Base-by-base conservation (phyloP, 1,284 basidiomycete species). In the Marasmius oreades region DNA sequence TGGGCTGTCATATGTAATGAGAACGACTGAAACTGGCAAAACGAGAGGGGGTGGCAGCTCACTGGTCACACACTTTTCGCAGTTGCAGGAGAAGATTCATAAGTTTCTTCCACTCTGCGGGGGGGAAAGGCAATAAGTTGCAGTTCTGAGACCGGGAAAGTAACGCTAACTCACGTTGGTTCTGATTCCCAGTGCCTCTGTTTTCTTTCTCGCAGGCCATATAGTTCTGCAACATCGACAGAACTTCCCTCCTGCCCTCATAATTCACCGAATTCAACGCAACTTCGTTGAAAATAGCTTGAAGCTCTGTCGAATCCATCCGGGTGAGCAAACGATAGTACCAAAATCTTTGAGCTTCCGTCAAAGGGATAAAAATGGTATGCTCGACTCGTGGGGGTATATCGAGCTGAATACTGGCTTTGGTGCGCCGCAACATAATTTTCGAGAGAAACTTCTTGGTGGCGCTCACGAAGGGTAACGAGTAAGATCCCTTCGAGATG, bases 261-360 rank as follows among this genome's bases (percentile, higher is more conserved):
- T 61, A 61, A 33, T 72, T 67, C 51, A 69, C 69, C 14, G 66
- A 33, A 11, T 55, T 26, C 42, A 52, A 24, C 5, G 18, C 22
- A 20, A 20, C 51, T 34, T 71, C 72, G 20, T 61, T 51, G 53
- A 85, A 84, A 46, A 85, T 76, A 37, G 76, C 70, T 58, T 73
- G 61, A 16, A 85, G 62, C 43, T 81, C 77, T 18, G 75, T 57
- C 2, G 71, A 70, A 55, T 82, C 78, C 69, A 84, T 73, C 33
- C 75, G 70, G 34, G 77, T 82, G 33, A 86, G 66, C 8, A 86
- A 66, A 20, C 80, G 70, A 61, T 80, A 80, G 4, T 78, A 82
- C 84, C 84, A 86, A 62, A 85, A 86, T 43, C 81, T 67, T 63
- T 86, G 84, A 0, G 77, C 75, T 59, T 84, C 82, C 0, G 79